Conservation (phyloP, 1,284 basidiomycete genomes). For the Puccinia polysora region DNA sequence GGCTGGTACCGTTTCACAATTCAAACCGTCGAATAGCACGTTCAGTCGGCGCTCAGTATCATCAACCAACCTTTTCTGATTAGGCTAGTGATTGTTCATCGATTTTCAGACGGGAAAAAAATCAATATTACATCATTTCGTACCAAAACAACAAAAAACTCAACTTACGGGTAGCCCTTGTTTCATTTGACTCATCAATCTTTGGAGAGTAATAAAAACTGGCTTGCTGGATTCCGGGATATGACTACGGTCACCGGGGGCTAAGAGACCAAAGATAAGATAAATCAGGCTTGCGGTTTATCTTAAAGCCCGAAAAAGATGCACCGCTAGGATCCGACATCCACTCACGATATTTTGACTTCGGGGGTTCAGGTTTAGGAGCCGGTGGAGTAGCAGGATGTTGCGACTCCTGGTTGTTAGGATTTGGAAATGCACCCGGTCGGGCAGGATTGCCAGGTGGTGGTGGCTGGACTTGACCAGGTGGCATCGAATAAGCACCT, state of each 20-base stretch:
- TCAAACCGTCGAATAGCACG: slow-evolving; percentile 80
- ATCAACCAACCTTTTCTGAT: slow-evolving; percentile 76
- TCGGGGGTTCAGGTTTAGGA: slow-evolving; percentile 51
- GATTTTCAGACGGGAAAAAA: neutral
- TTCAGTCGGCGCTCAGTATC: slow-evolving; percentile 84
- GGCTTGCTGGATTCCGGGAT: slow-evolving; percentile 70
- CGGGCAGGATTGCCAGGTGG: slow-evolving; percentile 48
- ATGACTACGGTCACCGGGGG: slow-evolving; percentile 82
- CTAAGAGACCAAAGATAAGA: slow-evolving; percentile 55
- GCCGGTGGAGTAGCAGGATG: slow-evolving; percentile 57
- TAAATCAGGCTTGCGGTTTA: neutral
- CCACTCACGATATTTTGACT: slow-evolving; percentile 75
- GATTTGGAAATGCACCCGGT: slow-evolving; percentile 54
- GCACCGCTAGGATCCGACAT: neutral
- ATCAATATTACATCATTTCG: slow-evolving; percentile 16
- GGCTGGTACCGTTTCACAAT: slow-evolving; percentile 70
- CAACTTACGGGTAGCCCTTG: slow-evolving; percentile 64
- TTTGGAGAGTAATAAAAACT: slow-evolving; percentile 57
- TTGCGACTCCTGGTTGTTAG: slow-evolving; percentile 52
- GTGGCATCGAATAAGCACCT: slow-evolving; percentile 17
- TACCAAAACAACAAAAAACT: slow-evolving; percentile 14
- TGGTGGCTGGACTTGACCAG: slow-evolving; percentile 45
- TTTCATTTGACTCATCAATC: slow-evolving; percentile 58
- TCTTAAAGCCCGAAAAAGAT: neutral
- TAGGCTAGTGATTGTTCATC: slow-evolving; percentile 57